phyloP scores from a whole-genome alignment of 2,329 filamentous ascomycete species.

The Lasiodiplodia gonubiensis region DNA sequence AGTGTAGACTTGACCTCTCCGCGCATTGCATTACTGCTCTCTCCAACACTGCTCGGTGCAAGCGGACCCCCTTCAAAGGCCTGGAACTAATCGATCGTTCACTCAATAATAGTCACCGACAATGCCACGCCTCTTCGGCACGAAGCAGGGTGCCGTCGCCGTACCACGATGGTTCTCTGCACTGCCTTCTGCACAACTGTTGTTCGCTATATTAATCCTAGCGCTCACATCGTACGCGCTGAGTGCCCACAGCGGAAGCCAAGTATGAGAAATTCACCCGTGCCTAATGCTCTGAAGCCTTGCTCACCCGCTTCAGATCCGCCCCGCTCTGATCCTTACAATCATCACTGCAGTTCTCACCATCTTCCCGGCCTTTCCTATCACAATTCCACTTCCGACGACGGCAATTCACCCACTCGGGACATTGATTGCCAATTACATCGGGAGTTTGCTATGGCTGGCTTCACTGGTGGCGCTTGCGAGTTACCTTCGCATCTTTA shows the following conservation, averaged over 20 bases:
- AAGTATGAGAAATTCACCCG: conserved; percentile 28
- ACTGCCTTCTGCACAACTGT: conserved; percentile 38
- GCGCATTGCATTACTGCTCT: neutral
- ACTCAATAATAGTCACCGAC: neutral
- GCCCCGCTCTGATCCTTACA: conserved; percentile 33
- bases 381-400: conserved; percentile 16
- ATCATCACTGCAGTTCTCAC: conserved; percentile 34
- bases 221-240: conserved; percentile 36
- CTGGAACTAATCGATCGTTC: neutral
- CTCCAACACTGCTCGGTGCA: too few species aligned
- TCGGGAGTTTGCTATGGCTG: conserved; percentile 35
- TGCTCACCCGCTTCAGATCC: conserved; percentile 29
- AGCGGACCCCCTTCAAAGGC: neutral
- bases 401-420: conserved; percentile 21
- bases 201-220: conserved; percentile 39
- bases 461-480: conserved; percentile 34
- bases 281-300: neutral
- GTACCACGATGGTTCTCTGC: conserved; percentile 35
- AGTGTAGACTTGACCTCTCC: neutral
- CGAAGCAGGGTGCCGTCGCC: conserved; percentile 24
- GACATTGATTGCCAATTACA: conserved; percentile 31
- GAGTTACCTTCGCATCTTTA: conserved; percentile 33
- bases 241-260: conserved; percentile 30
- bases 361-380: conserved; percentile 33
- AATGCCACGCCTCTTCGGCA: conserved; percentile 3